Conservation (phyloP, 164 flowering plant species). For the Houttuynia cordata region DNA sequence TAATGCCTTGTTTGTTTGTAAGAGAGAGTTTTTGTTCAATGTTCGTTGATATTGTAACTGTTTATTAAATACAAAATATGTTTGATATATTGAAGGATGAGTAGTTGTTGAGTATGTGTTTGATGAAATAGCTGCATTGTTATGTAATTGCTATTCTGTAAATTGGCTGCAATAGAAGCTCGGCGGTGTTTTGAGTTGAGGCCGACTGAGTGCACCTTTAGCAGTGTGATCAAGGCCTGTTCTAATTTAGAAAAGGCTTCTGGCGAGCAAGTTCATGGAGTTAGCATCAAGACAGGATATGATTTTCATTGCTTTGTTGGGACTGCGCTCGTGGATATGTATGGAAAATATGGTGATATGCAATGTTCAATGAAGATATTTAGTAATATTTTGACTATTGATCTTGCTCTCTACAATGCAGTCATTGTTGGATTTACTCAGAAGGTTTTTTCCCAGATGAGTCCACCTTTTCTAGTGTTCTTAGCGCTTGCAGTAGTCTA, state of each 20-base stretch:
- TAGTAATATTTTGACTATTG: conserved; percentile 58
- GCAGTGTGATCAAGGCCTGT: too few species aligned
- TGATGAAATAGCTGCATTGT: too few species aligned
- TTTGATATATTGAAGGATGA: too few species aligned
- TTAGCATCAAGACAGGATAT: conserved; percentile 48
- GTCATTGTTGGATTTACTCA: conserved; percentile 18
- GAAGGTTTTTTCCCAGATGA: conserved; percentile 14
- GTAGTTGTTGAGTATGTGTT: too few species aligned
- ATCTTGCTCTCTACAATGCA: conserved; percentile 78
- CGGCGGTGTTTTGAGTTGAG: not conserved
- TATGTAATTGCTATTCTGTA: too few species aligned
- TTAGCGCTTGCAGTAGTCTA: conserved; percentile 18
- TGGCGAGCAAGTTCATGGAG: conserved; percentile 27
- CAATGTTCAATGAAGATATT: conserved; percentile 46
- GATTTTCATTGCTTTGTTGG: conserved; percentile 61
- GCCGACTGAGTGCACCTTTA: too few species aligned
- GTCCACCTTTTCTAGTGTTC: conserved; percentile 15
- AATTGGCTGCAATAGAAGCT: too few species aligned
- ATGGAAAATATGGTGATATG: conserved; percentile 57
- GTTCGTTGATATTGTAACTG: too few species aligned
- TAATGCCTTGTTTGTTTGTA: too few species aligned
- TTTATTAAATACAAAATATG: too few species aligned
- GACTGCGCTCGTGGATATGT: conserved; percentile 82
- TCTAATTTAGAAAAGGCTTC: too few species aligned
- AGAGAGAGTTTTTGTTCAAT: too few species aligned